Evolutionary conservation across 352 stramenopile species (phyloP), one percentile per base, ranked within the genome.

Genomic region (Blastocystis hominis): DNA sequence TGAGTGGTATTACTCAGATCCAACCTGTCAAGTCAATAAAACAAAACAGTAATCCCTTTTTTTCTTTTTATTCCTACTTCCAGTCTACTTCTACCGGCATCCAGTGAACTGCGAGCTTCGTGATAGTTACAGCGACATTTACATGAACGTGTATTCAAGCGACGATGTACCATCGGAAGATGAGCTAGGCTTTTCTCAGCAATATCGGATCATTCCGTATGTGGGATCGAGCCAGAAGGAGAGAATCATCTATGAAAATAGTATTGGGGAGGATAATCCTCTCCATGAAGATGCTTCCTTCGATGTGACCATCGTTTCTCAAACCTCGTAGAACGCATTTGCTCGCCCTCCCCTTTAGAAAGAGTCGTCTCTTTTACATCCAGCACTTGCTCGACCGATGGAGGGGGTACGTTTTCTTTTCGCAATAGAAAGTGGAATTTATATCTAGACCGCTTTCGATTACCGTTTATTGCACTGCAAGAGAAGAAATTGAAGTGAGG

Each of bases 381-480:
- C 50, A 46, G 7, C 53, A 44, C 30, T 34, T 84, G 17, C 15
- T 84, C n/a, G 3, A 42, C 3, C 72, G 72, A 84, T 84, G 72
- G 72, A 84, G 68, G 10, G 72, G 72, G 72, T 69, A 46, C 36
- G 24, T 40, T 38, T 42, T 61, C n/a, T n/a, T n/a, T n/a, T n/a
- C n/a, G n/a, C n/a, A n/a, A n/a, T n/a, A n/a, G 1, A 24, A 13
- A 24, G 46, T 13, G 10, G 9, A 6, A n/a, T 50, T 64, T 46
- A 84, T 84, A 10, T 0, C 15, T 66, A 84, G 72, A n/a, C 72
- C 72, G 0, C 42, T 84, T n/a, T 64, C 72, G 15, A 84, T 84
- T 53, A 68, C 72, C 4, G n/a, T 84, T 17, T 66, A 68, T 24
- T 13, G 50, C 50, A 15, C 66, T 3, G 2, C 20, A 17, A 46